Conservation (phyloP, 495 filamentous ascomycete species). For the Neurospora cerealis region DNA sequence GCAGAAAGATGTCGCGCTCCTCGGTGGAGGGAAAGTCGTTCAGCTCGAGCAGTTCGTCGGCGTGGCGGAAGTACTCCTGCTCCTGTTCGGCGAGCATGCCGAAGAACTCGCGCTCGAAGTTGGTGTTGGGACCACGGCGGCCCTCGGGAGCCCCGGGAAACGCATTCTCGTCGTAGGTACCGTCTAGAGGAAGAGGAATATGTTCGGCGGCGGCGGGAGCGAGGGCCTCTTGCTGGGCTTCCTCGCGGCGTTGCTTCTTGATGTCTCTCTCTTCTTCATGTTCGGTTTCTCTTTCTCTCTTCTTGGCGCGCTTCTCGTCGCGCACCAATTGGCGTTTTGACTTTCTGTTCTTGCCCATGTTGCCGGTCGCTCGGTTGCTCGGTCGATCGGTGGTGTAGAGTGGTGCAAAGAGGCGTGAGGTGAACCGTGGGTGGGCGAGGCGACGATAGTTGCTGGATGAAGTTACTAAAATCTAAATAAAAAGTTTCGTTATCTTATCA, state of each 20-base stretch:
- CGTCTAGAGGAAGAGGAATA: conserved; percentile 18
- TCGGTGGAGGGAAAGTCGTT: conserved; percentile 74
- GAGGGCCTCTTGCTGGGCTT: conserved; percentile 6
- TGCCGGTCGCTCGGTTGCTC: neutral
- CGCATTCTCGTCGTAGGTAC: conserved; percentile 15
- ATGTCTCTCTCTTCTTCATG: conserved; percentile 19
- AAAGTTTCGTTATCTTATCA: conserved; percentile 16
- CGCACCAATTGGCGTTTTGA: conserved; percentile 37
- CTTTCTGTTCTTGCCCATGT: conserved; percentile 27
- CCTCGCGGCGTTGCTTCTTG: conserved; percentile 30
- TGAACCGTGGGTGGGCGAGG: neutral
- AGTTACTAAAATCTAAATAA: conserved; percentile 1
- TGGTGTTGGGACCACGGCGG: conserved; percentile 3
- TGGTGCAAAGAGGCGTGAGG: neutral
- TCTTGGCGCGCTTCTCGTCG: conserved; percentile 36
- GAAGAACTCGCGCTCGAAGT: conserved; percentile 56
- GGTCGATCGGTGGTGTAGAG: neutral
- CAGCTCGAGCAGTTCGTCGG: conserved; percentile 77
- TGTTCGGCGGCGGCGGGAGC: conserved; percentile 13
- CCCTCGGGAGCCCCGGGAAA: conserved; percentile 3
- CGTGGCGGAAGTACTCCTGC: conserved; percentile 85
- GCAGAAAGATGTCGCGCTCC: conserved; percentile 69
- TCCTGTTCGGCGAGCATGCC: conserved; percentile 84
- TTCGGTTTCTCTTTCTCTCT: conserved; percentile 20
- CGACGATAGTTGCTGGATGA: neutral